These are phyloP conservation scores for Dimocarpus longan DNA, from an alignment of 345 rosid species.

Conservation along the genomic window DNA sequence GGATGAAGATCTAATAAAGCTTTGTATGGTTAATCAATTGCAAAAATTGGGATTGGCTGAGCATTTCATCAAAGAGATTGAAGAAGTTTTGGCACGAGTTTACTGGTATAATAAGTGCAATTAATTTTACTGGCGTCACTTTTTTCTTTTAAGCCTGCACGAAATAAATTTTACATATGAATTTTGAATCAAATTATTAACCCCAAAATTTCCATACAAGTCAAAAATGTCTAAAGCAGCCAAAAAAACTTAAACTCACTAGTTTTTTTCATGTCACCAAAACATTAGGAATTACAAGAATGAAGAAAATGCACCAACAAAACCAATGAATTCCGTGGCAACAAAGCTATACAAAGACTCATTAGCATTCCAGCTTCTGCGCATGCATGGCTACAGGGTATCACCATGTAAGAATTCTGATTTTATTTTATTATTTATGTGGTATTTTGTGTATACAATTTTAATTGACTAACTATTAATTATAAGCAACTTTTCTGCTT, in stretches of 20 bases:
- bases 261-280: not conserved
- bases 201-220: too few species aligned
- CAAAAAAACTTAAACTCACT: too few species aligned
- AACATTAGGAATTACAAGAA: conserved; percentile 34
- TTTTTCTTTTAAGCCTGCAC: too few species aligned
- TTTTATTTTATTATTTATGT: not conserved
- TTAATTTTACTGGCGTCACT: too few species aligned
- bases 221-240: too few species aligned
- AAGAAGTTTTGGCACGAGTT: conserved; percentile 40
- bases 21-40: conserved; percentile 49
- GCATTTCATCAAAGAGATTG: conserved; percentile 49
- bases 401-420: conserved; percentile 47
- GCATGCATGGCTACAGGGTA: conserved; percentile 51
- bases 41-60: conserved; percentile 56
- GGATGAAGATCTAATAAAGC: conserved; percentile 55
- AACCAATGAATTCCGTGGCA: conserved; percentile 12
- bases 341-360: conserved; percentile 51
- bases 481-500: not conserved
- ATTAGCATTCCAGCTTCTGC: conserved; percentile 56
- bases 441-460: not conserved
- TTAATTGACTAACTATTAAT: not conserved
- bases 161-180: too few species aligned
- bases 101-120: conserved; percentile 28
- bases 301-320: not conserved
- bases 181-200: too few species aligned